Evolutionary conservation across 257 asterid species (phyloP).

Genomic region (Marsdenia floribunda): DNA sequence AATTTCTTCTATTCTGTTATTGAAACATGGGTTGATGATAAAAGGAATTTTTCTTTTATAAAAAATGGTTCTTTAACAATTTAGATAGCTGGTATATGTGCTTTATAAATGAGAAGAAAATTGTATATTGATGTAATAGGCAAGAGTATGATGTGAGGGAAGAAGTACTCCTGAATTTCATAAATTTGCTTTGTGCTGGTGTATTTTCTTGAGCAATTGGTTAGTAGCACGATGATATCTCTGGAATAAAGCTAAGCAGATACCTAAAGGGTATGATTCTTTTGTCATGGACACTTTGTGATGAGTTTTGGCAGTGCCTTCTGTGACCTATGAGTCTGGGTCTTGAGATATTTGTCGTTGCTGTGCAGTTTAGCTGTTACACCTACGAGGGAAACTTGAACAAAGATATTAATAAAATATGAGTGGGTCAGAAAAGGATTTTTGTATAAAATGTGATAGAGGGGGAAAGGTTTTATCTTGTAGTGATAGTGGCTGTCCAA

Average conservation of each 20-base stretch:
- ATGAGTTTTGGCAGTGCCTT: neutral
- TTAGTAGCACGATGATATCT: neutral
- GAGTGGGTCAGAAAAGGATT: slow-evolving; percentile 39
- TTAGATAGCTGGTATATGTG: neutral
- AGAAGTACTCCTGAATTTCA: neutral
- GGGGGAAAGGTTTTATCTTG: slow-evolving; percentile 62
- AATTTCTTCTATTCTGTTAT: neutral
- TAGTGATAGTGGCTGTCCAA: slow-evolving; percentile 55
- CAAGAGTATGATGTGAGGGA: neutral
- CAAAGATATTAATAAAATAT: slow-evolving; percentile 27
- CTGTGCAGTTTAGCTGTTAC: neutral
- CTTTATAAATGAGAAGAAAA: neutral
- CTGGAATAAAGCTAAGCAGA: neutral
- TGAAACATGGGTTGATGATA: neutral
- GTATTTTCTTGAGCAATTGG: neutral
- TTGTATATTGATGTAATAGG: neutral
- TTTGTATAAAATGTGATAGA: slow-evolving; percentile 64
- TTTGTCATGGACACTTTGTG: neutral
- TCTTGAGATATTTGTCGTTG: neutral
- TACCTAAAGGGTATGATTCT: neutral
- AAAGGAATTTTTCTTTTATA: neutral
- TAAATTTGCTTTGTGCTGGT: neutral
- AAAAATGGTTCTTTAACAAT: neutral
- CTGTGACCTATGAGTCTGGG: neutral
- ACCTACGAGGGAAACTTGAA: slow-evolving; percentile 5